phyloP scores from a whole-genome alignment of 306 rosid genomes.

The Prunus mira region DNA sequence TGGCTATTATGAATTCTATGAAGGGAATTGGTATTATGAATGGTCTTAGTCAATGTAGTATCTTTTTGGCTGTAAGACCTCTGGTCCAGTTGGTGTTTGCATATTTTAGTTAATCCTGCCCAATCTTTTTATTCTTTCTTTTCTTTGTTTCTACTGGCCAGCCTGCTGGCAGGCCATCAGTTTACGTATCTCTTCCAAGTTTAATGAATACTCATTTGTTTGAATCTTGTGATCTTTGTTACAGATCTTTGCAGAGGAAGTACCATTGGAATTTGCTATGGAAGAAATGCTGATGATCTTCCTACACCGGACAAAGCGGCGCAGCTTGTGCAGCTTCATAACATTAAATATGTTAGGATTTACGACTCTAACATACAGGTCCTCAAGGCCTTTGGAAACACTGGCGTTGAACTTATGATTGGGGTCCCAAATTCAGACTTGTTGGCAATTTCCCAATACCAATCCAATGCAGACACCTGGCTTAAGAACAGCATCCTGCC shows the following conservation, averaged over 20 bases:
- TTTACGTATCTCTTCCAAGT: background rate
- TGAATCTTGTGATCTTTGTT: slow-evolving; percentile 10
- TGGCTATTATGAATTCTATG: background rate
- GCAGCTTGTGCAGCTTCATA: slow-evolving; percentile 78
- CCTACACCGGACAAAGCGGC: slow-evolving; percentile 95
- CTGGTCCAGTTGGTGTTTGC: background rate
- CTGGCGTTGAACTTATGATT: slow-evolving; percentile 87
- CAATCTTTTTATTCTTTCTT: background rate
- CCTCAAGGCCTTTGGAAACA: slow-evolving; percentile 90
- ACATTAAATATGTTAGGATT: slow-evolving; percentile 74
- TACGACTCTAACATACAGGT: slow-evolving; percentile 85
- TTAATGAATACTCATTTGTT: background rate
- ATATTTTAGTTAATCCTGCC: background rate
- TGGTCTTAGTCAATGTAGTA: background rate
- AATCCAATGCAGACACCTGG: slow-evolving; percentile 89
- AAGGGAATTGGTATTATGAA: background rate
- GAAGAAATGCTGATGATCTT: slow-evolving; percentile 95
- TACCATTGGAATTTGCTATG: slow-evolving; percentile 84
- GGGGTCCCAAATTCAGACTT: slow-evolving; percentile 83
- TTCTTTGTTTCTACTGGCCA: background rate
- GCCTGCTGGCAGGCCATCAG: background rate
- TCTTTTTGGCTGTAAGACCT: background rate
- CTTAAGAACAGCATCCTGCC: slow-evolving; percentile 85
- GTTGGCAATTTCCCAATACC: slow-evolving; percentile 85
- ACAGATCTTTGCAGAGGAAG: slow-evolving; percentile 79